Conservation (phyloP, 179 eudicot species). For the Camellia oleifera region DNA sequence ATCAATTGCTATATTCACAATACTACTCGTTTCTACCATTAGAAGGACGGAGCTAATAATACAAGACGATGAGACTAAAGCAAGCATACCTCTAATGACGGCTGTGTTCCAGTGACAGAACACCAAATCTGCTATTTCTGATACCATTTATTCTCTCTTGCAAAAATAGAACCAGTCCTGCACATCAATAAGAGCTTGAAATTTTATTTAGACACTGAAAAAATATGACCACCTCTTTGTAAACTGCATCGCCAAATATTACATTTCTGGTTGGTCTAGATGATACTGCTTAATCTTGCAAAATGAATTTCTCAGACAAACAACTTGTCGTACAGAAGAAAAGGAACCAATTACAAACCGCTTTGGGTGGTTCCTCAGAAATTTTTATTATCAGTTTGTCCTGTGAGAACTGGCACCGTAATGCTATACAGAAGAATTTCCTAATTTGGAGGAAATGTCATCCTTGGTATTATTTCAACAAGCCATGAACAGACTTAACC, state of each 20-base stretch:
- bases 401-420: background rate
- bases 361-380: slow-evolving; percentile 2
- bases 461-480: slow-evolving; percentile 16
- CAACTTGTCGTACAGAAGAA: slow-evolving; percentile 1
- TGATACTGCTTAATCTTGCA: background rate
- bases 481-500: slow-evolving; percentile 3
- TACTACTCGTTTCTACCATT: too few relatives aligned
- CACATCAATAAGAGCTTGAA: background rate
- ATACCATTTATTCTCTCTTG: background rate
- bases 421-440: slow-evolving; percentile 11
- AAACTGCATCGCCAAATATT: background rate
- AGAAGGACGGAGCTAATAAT: background rate
- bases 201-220: background rate
- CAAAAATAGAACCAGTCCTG: background rate
- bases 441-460: slow-evolving; percentile 3
- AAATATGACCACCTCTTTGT: background rate
- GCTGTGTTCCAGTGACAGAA: background rate
- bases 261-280: background rate
- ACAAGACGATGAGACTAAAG: background rate
- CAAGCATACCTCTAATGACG: background rate
- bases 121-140: background rate
- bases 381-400: slow-evolving; percentile 1
- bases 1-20: too few relatives aligned
- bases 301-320: background rate
- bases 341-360: slow-evolving; percentile 16